These are phyloP conservation scores for Xanthoconium separans DNA, from an alignment of 1,284 basidiomycete species.

Conservation along the genomic window DNA sequence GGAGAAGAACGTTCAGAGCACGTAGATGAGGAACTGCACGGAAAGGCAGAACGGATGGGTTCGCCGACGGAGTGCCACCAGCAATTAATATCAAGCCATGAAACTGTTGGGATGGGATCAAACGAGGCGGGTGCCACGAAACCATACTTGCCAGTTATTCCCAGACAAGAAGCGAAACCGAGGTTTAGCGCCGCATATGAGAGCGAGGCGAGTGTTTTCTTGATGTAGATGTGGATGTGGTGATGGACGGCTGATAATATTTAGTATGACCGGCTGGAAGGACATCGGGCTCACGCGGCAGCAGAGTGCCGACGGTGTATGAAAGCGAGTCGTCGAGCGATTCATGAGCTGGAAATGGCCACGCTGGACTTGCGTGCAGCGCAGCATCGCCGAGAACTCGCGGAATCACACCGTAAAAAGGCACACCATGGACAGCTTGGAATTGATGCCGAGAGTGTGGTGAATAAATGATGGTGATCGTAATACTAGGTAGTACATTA, in stretches of 20 bases:
- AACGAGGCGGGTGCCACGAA: slow-evolving; percentile 23
- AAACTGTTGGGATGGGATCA: slow-evolving; percentile 15
- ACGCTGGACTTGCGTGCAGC: slow-evolving; percentile 57
- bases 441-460: slow-evolving; percentile 42
- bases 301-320: slow-evolving; percentile 42
- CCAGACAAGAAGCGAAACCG: slow-evolving; percentile 23
- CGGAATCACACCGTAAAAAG: slow-evolving; percentile 58
- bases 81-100: slow-evolving; percentile 3
- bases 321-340: slow-evolving; percentile 47
- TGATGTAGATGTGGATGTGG: neutral
- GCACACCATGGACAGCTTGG: slow-evolving; percentile 59
- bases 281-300: slow-evolving; percentile 40
- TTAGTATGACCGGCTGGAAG: slow-evolving; percentile 32
- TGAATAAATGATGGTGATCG: slow-evolving; percentile 26
- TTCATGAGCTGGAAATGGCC: slow-evolving; percentile 60
- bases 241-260: slow-evolving; percentile 8
- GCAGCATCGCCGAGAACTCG: slow-evolving; percentile 53
- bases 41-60: slow-evolving; percentile 7
- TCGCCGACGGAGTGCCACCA: slow-evolving; percentile 11
- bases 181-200: slow-evolving; percentile 29
- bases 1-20: slow-evolving; percentile 16
- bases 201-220: slow-evolving; percentile 21
- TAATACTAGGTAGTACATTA: slow-evolving; percentile 22
- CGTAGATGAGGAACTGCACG: slow-evolving; percentile 14
- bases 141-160: slow-evolving; percentile 30